Percentiles rank a stretch among this genome's conserved stretches.
These are phyloP conservation scores for Leccinum longicurvipes DNA, from an alignment of 768 basidiomycete species.

Conservation along the genomic window DNA sequence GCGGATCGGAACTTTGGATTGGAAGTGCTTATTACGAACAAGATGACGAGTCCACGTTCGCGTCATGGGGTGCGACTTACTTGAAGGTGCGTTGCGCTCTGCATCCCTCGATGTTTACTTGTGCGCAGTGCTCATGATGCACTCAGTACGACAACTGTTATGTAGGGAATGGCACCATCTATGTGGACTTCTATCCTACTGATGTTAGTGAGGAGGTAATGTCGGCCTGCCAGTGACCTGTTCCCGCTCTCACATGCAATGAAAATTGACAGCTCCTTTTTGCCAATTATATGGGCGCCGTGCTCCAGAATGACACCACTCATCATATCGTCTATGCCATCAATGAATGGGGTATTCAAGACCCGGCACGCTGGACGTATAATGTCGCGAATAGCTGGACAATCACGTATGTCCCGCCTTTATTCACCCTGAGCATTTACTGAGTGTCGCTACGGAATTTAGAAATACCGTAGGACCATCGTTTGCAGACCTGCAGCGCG, in stretches of 20 bases:
- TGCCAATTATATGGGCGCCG: conserved; percentile 5
- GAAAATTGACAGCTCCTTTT: no score
- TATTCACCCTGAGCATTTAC: no score
- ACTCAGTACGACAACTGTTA: conserved; percentile 13
- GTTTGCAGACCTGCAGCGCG: conserved; percentile 8
- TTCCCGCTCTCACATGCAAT: background rate
- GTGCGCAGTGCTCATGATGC: background rate
- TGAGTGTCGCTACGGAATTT: background rate
- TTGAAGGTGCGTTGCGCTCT: conserved; percentile 11
- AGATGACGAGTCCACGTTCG: conserved; percentile 3
- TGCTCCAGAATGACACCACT: background rate
- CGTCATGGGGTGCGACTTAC: conserved; percentile 7
- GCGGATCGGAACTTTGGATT: background rate
- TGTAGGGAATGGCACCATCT: background rate
- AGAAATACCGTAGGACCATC: conserved; percentile 11
- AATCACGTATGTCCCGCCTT: conserved; percentile 38
- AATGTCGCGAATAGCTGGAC: conserved; percentile 49
- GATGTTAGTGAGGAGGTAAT: conserved; percentile 2
- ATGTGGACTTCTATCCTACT: conserved; percentile 1
- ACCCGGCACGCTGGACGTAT: conserved; percentile 47
- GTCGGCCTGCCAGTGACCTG: background rate
- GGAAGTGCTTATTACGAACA: conserved; percentile 10
- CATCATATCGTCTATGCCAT: conserved; percentile 43
- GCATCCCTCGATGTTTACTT: no score
- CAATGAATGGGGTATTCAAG: conserved; percentile 51